Evolutionary conservation across 2,329 filamentous ascomycete genomes (phyloP).

Genomic region (Scedosporium minutisporum): DNA sequence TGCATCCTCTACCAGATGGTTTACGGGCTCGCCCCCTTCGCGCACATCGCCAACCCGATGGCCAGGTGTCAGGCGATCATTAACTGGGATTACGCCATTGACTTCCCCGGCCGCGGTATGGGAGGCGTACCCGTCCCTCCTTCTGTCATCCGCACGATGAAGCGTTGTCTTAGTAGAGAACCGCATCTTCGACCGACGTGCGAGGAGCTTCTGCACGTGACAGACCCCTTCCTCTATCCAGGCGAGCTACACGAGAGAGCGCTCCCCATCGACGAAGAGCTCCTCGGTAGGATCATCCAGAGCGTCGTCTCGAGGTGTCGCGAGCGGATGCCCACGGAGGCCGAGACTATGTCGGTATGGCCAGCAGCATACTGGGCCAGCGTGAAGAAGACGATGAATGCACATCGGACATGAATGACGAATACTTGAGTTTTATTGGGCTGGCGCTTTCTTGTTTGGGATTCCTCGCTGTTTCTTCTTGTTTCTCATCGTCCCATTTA

Average conservation of each 20-base stretch:
- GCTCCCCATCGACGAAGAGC: conserved; percentile 52
- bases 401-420: background rate
- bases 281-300: conserved; percentile 52
- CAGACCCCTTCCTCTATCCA: conserved; percentile 56
- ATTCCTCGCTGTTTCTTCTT: background rate
- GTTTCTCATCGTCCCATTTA: background rate
- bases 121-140: conserved; percentile 53
- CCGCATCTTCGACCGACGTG: conserved; percentile 54
- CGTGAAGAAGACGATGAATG: conserved; percentile 38
- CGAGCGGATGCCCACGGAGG: conserved; percentile 48
- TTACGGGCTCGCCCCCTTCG: conserved; percentile 93
- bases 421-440: background rate
- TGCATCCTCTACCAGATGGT: conserved; percentile 98
- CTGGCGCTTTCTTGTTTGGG: background rate
- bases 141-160: conserved; percentile 51
- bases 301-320: conserved; percentile 51
- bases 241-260: conserved; percentile 43
- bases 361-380: conserved; percentile 53
- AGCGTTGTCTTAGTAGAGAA: conserved; percentile 52
- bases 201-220: conserved; percentile 47
- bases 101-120: conserved; percentile 60
- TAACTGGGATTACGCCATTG: conserved; percentile 63
- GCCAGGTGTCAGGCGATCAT: conserved; percentile 80
- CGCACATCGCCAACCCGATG: conserved; percentile 80
- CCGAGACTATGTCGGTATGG: conserved; percentile 46